These are phyloP conservation scores for Limtongia smithiae DNA, from an alignment of 805 yeast species.

Conservation along the genomic window DNA sequence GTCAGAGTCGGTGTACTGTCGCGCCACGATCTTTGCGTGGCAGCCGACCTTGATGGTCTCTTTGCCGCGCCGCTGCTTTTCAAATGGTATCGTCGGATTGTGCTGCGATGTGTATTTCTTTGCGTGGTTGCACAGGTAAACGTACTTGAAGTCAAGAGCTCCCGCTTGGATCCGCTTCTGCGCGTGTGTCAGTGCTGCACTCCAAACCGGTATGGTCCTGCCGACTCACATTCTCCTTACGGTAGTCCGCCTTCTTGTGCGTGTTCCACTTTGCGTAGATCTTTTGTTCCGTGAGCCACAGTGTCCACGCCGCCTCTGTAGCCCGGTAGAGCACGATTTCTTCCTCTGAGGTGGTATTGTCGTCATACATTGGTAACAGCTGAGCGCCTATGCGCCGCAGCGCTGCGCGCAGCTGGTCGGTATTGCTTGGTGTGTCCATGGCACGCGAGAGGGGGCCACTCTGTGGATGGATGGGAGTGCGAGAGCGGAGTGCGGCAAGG, in stretches of 20 bases:
- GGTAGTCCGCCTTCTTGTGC: conserved; percentile 20
- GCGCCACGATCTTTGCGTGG: conserved; percentile 22
- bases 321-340: conserved; percentile 16
- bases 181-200: background rate
- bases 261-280: conserved; percentile 21
- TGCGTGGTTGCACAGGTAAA: conserved; percentile 23
- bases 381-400: conserved; percentile 18
- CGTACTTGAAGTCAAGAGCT: conserved; percentile 23
- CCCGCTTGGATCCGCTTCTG: conserved; percentile 25
- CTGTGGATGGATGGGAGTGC: too few species aligned
- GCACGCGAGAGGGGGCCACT: too few species aligned
- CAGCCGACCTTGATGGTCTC: conserved; percentile 26
- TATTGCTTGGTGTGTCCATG: background rate
- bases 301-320: conserved; percentile 11
- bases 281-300: conserved; percentile 24
- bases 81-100: conserved; percentile 20
- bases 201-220: background rate
- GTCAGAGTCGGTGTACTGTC: conserved; percentile 23
- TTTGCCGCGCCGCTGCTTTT: conserved; percentile 21
- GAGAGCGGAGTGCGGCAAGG: too few species aligned
- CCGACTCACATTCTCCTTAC: conserved; percentile 18
- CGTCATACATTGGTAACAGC: conserved; percentile 20
- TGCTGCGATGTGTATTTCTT: conserved; percentile 20
- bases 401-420: conserved; percentile 7
- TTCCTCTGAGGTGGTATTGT: conserved; percentile 15